Base-by-base conservation (phyloP, 176 grass and related monocot genomes). In the Oryza officinalis region DNA sequence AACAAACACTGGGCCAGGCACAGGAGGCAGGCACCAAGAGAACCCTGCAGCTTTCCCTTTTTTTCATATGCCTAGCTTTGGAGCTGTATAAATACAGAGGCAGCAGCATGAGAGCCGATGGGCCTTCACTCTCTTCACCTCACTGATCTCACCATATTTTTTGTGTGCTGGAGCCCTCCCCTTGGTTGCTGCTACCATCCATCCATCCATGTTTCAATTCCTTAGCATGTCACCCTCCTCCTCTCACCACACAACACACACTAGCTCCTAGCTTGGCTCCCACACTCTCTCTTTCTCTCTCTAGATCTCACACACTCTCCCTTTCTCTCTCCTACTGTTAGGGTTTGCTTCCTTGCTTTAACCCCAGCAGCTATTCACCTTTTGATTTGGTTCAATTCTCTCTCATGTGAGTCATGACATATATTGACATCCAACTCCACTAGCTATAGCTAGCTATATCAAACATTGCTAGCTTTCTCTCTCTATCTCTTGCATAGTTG, bases 31-130 rank as follows among this genome's bases (percentile, higher is more conserved):
- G 49, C 63, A 64, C 67, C 86, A 71, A 50, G 38, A 71, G 37
- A 75, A 79, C 59, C 76, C 37, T 38, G 37, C 37, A 41, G 30
- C 82, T 84, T 90, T 86, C 68, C 9, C 63, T 40, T 85, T 61
- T 37, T 32, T 30, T 67, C 41, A 60, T 67, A 37, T 13, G 61
- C 84, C 75, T 22, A 54, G 50, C 50, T 86, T 82, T 72, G 74
- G 88, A 68, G 45, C 47, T 90, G 88, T 90, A 90, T 90, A 90
- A 87, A 90, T 90, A 90, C 88, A 38, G 45, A 41, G 78, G 79
- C 67, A 59, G 27, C 69, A 41, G 69, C 43, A 57, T 46, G 75
- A 33, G 84, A 86, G 63, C 57, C 11, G 57, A 61, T 61, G 79
- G 80, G 38, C 67, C 73, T 90, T 75, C 84, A 61, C 49, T 69